Conservation (phyloP, 768 basidiomycete species). For the Mrakia hoshinonis region DNA sequence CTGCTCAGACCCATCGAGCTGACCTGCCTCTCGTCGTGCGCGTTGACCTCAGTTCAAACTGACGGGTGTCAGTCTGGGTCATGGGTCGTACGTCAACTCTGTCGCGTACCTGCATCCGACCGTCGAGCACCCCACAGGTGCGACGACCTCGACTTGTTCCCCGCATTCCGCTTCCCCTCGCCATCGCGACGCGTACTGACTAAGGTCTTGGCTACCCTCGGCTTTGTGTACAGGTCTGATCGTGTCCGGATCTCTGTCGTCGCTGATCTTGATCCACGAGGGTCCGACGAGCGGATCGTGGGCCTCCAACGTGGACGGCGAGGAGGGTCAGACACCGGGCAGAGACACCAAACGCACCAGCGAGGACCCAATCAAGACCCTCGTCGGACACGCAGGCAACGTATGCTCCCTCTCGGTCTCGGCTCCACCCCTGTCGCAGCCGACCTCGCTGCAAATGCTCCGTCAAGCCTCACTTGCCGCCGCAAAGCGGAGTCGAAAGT, state of each 20-base stretch:
- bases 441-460: neutral
- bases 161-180: neutral
- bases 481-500: no score
- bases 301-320: slow-evolving; percentile 19
- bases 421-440: slow-evolving; percentile 14
- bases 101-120: slow-evolving; percentile 22
- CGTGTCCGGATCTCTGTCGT: slow-evolving; percentile 19
- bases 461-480: no score
- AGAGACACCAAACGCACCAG: neutral
- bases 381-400: slow-evolving; percentile 24
- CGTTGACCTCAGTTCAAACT: slow-evolving; percentile 14
- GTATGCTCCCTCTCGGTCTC: slow-evolving; percentile 27
- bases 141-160: no score
- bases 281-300: slow-evolving; percentile 17
- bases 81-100: slow-evolving; percentile 24
- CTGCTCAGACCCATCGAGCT: neutral
- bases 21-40: neutral
- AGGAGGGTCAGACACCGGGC: slow-evolving; percentile 19
- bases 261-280: slow-evolving; percentile 25
- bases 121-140: slow-evolving; percentile 16
- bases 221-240: no score
- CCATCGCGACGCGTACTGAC: no score
- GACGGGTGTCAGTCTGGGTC: slow-evolving; percentile 18
- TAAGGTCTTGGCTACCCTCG: no score
- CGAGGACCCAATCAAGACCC: slow-evolving; percentile 16